A percentile compares a stretch with the other conserved stretches of the same genome.
Evolutionary conservation across 805 yeast genomes (phyloP).

Genomic region (Yarrowia sp.): DNA sequence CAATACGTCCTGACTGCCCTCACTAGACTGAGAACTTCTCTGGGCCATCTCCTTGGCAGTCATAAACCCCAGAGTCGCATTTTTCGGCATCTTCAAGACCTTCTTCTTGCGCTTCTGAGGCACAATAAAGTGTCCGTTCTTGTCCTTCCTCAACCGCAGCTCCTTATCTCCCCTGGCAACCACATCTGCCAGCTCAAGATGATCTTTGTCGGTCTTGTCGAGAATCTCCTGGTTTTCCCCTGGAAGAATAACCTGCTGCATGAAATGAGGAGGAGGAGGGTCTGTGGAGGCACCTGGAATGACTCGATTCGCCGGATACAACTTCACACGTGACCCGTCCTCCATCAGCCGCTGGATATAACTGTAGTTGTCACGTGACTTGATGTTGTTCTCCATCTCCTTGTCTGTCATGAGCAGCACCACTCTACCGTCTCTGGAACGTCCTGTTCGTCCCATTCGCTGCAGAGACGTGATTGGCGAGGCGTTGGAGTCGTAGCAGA

Average conservation of each 20-base stretch:
- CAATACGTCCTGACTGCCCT: neutral
- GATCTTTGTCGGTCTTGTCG: conserved; percentile 36
- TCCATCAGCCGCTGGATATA: conserved; percentile 66
- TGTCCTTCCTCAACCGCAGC: conserved; percentile 19
- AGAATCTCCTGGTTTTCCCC: conserved; percentile 63
- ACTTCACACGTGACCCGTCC: conserved; percentile 52
- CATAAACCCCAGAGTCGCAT: conserved; percentile 13
- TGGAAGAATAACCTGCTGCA: conserved; percentile 68
- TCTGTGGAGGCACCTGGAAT: conserved; percentile 59
- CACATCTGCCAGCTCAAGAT: conserved; percentile 20
- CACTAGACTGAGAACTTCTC: neutral
- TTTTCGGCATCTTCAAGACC: conserved; percentile 23
- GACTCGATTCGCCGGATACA: conserved; percentile 65
- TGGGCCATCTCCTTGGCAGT: conserved; percentile 12
- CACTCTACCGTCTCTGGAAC: conserved; percentile 88
- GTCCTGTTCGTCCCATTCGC: conserved; percentile 98
- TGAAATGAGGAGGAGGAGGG: conserved; percentile 61
- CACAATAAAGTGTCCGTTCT: conserved; percentile 7
- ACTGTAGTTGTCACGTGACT: conserved; percentile 83
- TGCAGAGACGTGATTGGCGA: conserved; percentile 94
- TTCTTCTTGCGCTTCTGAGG: conserved; percentile 19
- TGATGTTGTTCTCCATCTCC: conserved; percentile 79
- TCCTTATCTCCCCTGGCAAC: conserved; percentile 20
- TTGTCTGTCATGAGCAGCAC: conserved; percentile 74
- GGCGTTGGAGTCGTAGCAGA: conserved; percentile 90